phyloP scores from a whole-genome alignment of 176 grass and related monocot species.

The Tillandsia fasciculata region DNA sequence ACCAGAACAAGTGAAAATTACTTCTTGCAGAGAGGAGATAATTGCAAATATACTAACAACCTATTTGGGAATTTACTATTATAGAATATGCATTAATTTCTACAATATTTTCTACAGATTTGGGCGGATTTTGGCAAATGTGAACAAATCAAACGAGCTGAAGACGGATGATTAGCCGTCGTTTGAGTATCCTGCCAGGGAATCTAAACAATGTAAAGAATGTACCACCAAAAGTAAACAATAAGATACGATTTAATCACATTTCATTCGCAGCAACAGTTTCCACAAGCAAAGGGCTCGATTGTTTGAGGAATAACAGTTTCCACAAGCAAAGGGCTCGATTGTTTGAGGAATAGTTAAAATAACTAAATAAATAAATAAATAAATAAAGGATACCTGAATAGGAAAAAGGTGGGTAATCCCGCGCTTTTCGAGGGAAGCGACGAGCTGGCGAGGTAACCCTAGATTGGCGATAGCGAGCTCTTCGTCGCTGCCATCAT shows the following conservation, averaged over 20 bases:
- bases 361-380: background rate
- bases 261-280: no score
- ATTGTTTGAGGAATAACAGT: no score
- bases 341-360: background rate
- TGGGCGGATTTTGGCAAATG: no score
- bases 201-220: no score
- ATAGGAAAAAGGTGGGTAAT: slow-evolving; percentile 94
- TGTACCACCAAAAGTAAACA: no score
- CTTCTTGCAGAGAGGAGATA: background rate
- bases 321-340: no score
- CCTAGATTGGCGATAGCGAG: slow-evolving; percentile 69
- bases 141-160: no score
- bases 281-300: no score
- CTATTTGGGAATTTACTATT: background rate
- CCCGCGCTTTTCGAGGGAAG: slow-evolving; percentile 67
- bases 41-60: background rate
- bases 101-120: no score
- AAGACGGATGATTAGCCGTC: no score
- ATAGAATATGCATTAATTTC: background rate
- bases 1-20: slow-evolving; percentile 12
- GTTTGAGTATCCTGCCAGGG: no score
- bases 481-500: slow-evolving; percentile 36
- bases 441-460: slow-evolving; percentile 57
- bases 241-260: no score
- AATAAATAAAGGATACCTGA: slow-evolving; percentile 34